These are phyloP conservation scores for Dioszegia aurantiaca DNA, from an alignment of 768 basidiomycete species.

Conservation along the genomic window DNA sequence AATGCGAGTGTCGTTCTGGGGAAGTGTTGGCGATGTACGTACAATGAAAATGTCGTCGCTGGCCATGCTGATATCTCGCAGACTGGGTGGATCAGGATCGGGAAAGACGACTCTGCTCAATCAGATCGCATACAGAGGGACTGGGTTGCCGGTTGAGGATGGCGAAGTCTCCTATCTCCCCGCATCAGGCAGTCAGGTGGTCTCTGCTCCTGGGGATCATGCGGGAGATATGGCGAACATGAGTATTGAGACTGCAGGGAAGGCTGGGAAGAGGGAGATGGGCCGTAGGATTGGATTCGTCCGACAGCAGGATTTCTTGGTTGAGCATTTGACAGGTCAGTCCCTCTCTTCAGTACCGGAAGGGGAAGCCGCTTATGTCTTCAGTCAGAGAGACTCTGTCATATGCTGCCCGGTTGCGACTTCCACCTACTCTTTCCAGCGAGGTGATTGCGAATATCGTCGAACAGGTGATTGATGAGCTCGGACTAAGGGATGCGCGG, in stretches of 20 bases:
- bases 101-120: slow-evolving; percentile 53
- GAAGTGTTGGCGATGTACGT: slow-evolving; percentile 55
- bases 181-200: slow-evolving; percentile 42
- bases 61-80: neutral
- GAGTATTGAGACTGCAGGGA: slow-evolving; percentile 27
- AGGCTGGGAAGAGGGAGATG: slow-evolving; percentile 22
- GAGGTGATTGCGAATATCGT: slow-evolving; percentile 52
- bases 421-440: slow-evolving; percentile 38
- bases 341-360: slow-evolving; percentile 6
- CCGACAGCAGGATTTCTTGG: slow-evolving; percentile 54
- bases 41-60: too few species aligned
- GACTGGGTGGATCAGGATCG: slow-evolving; percentile 38
- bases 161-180: slow-evolving; percentile 36
- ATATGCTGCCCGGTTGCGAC: slow-evolving; percentile 54
- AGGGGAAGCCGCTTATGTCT: slow-evolving; percentile 49
- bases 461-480: slow-evolving; percentile 56
- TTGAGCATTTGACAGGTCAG: slow-evolving; percentile 52
- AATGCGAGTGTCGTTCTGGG: slow-evolving; percentile 47
- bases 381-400: slow-evolving; percentile 37
- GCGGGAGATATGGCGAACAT: too few species aligned
- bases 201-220: too few species aligned
- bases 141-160: slow-evolving; percentile 46
- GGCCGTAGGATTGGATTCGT: slow-evolving; percentile 51
- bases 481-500: slow-evolving; percentile 57
- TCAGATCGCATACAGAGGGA: slow-evolving; percentile 43